Conservation (phyloP, 495 filamentous ascomycete species). For the Penicillium desertorum region DNA sequence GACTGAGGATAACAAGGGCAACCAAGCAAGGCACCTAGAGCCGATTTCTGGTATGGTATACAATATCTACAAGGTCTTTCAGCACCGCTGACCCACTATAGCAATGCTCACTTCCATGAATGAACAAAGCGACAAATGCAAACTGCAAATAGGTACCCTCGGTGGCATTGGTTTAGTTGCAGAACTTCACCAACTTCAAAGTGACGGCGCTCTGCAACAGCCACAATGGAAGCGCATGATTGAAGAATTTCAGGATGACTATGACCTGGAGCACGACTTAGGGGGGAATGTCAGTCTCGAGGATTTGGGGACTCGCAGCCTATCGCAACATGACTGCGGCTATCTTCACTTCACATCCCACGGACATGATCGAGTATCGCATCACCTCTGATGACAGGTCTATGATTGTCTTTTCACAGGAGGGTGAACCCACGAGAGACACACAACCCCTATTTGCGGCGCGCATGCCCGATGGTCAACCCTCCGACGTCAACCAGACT, state of each 20-base stretch:
- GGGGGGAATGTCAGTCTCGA: constrained; percentile 42
- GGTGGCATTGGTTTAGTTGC: constrained; percentile 26
- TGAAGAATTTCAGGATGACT: constrained; percentile 39
- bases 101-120: constrained; percentile 29
- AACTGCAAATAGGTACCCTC: constrained; percentile 34
- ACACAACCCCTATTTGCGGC: constrained; percentile 17
- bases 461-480: neutral
- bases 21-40: constrained; percentile 24
- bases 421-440: constrained; percentile 3
- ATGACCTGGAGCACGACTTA: constrained; percentile 47
- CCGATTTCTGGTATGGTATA: constrained; percentile 34
- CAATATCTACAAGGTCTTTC: neutral
- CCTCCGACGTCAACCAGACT: constrained; percentile 19
- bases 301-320: constrained; percentile 54
- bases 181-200: constrained; percentile 11
- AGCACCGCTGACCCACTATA: constrained; percentile 15
- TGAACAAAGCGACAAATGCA: constrained; percentile 15
- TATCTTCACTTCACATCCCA: constrained; percentile 50
- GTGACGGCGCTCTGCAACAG: neutral
- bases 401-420: constrained; percentile 37
- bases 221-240: constrained; percentile 37
- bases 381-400: constrained; percentile 39
- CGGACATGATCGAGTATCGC: constrained; percentile 54
- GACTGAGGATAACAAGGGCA: constrained; percentile 9
- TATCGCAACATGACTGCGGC: constrained; percentile 39